Conservation (phyloP, 805 yeast genomes). For the Hanseniaspora lindneri region DNA sequence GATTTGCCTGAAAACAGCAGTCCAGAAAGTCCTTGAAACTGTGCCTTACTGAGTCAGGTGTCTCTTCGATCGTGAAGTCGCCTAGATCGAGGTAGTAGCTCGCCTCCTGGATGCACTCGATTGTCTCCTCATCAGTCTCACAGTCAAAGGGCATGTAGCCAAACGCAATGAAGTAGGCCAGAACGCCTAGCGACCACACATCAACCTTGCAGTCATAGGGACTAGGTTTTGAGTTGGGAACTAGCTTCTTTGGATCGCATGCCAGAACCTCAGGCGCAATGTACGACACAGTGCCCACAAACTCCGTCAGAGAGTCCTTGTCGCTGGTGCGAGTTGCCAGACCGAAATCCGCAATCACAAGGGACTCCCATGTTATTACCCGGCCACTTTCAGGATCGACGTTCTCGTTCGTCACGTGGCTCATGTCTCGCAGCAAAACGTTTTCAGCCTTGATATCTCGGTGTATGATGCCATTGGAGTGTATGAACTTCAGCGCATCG, state of each 20-base stretch:
- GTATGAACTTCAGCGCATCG: conserved; percentile 48
- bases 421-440: conserved; percentile 36
- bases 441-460: conserved; percentile 68
- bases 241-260: conserved; percentile 23
- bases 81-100: conserved; percentile 53
- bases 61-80: conserved; percentile 52
- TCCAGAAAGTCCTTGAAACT: conserved; percentile 50
- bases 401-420: conserved; percentile 11
- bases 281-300: conserved; percentile 59
- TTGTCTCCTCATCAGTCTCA: conserved; percentile 56
- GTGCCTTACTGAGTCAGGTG: conserved; percentile 32
- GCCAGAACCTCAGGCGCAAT: conserved; percentile 61
- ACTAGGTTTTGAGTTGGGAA: conserved; percentile 18
- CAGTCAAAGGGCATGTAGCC: conserved; percentile 74
- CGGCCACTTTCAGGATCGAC: conserved; percentile 42
- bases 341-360: conserved; percentile 41
- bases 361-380: conserved; percentile 27
- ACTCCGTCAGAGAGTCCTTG: conserved; percentile 33
- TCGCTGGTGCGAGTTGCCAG: conserved; percentile 38
- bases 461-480: conserved; percentile 49
- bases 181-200: conserved; percentile 67
- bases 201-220: conserved; percentile 53
- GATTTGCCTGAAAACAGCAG: conserved; percentile 40
- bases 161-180: conserved; percentile 55
- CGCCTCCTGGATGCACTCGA: conserved; percentile 46